phyloP scores from a whole-genome alignment of 306 rosid genomes.

The Prunus campanulata region DNA sequence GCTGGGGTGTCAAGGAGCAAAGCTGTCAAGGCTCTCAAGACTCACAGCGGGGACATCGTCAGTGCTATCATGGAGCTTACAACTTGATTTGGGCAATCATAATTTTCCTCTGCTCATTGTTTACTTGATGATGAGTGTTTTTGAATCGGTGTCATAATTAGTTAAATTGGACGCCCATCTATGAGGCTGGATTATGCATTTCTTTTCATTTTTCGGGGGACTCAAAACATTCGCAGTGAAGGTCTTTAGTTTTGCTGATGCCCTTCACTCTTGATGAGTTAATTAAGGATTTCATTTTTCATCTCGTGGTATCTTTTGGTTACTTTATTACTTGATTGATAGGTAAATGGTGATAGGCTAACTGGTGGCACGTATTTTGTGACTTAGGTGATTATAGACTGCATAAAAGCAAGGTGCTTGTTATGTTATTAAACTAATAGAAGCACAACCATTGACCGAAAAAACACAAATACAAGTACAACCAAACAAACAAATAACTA shows the following conservation, averaged over 20 bases:
- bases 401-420: neutral
- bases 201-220: conserved; percentile 27
- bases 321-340: too few species aligned
- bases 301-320: too few species aligned
- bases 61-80: conserved; percentile 94
- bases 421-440: neutral
- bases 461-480: too few species aligned
- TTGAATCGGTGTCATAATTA: conserved; percentile 18
- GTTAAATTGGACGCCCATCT: conserved; percentile 12
- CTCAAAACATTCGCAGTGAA: conserved; percentile 13
- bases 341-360: too few species aligned
- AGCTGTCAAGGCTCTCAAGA: conserved; percentile 91
- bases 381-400: neutral
- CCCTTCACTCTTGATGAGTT: neutral
- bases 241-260: conserved; percentile 1
- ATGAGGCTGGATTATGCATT: conserved; percentile 26
- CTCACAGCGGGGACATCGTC: conserved; percentile 77
- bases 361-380: neutral
- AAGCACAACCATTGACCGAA: neutral
- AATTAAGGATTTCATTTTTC: neutral
- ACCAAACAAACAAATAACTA: neutral
- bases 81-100: conserved; percentile 27
- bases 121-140: conserved; percentile 25
- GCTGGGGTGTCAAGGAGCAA: conserved; percentile 83
- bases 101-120: conserved; percentile 5